These are phyloP conservation scores for Mortierella hygrophila DNA, from an alignment of 192 early-diverging fungal species.

Conservation along the genomic window DNA sequence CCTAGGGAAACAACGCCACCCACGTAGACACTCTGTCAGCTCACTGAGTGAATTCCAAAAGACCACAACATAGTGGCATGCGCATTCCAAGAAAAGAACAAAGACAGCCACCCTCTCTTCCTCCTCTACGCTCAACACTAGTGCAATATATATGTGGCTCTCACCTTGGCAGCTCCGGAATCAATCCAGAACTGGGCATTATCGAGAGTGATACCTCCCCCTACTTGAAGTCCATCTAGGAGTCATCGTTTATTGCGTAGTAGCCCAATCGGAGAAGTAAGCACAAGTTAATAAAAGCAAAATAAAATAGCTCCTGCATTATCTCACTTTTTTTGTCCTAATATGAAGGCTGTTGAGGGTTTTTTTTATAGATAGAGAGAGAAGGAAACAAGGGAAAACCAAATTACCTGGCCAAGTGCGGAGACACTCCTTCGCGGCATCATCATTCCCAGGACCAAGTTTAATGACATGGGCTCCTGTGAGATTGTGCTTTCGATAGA, in stretches of 20 bases:
- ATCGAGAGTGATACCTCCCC: constrained; percentile 91
- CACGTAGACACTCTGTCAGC: constrained; percentile 26
- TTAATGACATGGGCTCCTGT: constrained; percentile 96
- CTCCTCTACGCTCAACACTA: not conserved
- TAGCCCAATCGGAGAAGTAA: not conserved
- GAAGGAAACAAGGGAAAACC: not conserved
- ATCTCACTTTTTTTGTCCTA: not conserved
- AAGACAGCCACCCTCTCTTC: not conserved
- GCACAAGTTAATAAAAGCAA: not conserved
- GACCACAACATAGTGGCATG: not conserved
- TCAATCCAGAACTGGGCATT: constrained; percentile 93
- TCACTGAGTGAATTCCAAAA: not conserved
- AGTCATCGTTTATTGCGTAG: not conserved
- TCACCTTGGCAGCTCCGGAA: constrained; percentile 86
- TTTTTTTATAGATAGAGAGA: constrained; percentile 1
- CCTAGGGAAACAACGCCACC: constrained; percentile 34
- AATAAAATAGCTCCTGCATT: constrained; percentile 7
- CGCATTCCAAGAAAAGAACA: constrained; percentile 6
- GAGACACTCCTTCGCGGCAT: constrained; percentile 87
- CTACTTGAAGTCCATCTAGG: constrained; percentile 84
- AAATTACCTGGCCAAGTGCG: constrained; percentile 82
- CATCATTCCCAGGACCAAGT: constrained; percentile 89
- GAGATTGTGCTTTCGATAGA: constrained; percentile 82
- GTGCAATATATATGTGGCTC: not conserved
- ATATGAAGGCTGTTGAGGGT: not conserved